phyloP scores from a whole-genome alignment of 805 yeast species.

The Soucietia sequanensis region DNA sequence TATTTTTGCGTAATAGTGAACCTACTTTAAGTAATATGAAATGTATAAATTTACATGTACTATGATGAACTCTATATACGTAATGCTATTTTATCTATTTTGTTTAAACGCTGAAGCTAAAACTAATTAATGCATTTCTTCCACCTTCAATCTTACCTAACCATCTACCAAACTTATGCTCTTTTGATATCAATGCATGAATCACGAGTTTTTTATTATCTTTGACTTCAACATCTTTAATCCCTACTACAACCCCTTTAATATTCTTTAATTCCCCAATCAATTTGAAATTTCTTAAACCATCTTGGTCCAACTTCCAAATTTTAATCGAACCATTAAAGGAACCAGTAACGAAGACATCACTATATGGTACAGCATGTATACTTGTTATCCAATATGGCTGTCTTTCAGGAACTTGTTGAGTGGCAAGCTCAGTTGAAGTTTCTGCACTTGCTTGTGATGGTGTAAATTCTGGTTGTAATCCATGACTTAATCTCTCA shows the following conservation, averaged over 20 bases:
- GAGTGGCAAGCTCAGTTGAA: conserved; percentile 46
- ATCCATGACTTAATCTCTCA: conserved; percentile 75
- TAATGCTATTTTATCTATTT: too few species aligned
- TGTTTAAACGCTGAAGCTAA: conserved; percentile 29
- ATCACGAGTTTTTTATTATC: conserved; percentile 49
- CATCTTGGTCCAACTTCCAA: conserved; percentile 69
- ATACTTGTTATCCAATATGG: conserved; percentile 88
- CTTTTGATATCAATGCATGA: conserved; percentile 73
- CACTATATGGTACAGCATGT: conserved; percentile 79
- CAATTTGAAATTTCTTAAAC: conserved; percentile 56
- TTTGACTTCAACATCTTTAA: conserved; percentile 55
- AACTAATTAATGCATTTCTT: conserved; percentile 61
- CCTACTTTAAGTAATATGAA: background rate
- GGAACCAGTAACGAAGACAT: conserved; percentile 84
- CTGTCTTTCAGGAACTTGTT: conserved; percentile 65
- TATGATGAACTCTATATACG: background rate
- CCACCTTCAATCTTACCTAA: conserved; percentile 58
- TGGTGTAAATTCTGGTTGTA: conserved; percentile 46
- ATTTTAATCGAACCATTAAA: conserved; percentile 75
- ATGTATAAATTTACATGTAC: too few species aligned
- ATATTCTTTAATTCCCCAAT: conserved; percentile 59
- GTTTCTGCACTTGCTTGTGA: conserved; percentile 45
- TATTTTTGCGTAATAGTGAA: background rate
- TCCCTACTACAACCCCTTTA: conserved; percentile 67
- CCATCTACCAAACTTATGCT: conserved; percentile 91